Evolutionary conservation across 169 alveolate species (phyloP).

Genomic region (Plasmodium knowlesi): DNA sequence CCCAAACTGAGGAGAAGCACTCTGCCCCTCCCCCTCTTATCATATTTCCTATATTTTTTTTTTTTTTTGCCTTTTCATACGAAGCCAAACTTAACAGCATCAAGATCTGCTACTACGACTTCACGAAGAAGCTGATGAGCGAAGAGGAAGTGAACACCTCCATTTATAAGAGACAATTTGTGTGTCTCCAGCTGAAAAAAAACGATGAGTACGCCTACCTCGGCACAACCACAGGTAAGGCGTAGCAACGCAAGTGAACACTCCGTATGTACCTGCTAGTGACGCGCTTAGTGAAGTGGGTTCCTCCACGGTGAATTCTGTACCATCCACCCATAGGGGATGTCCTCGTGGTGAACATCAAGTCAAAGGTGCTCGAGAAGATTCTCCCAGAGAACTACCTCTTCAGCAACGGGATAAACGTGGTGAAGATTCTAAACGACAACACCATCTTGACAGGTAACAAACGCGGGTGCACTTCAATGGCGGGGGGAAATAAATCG

Average conservation of each 20-base stretch:
- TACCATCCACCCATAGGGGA: conserved; percentile 29
- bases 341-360: conserved; percentile 51
- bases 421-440: conserved; percentile 44
- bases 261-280: neutral
- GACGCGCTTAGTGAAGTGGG: neutral
- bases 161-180: conserved; percentile 59
- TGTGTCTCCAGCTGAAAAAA: conserved; percentile 56
- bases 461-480: too few species aligned
- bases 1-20: neutral
- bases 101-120: conserved; percentile 59
- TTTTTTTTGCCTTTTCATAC: neutral
- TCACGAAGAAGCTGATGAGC: conserved; percentile 53
- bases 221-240: conserved; percentile 66
- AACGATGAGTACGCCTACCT: conserved; percentile 67
- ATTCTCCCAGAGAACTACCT: conserved; percentile 58
- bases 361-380: conserved; percentile 57
- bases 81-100: conserved; percentile 64
- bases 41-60: neutral
- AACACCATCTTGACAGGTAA: conserved; percentile 59
- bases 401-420: conserved; percentile 73
- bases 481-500: neutral
- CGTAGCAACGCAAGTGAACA: neutral
- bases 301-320: neutral
- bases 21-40: too few species aligned
- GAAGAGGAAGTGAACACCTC: conserved; percentile 70